phyloP scores from a whole-genome alignment of 331 rosid genomes.

The Acacia concinna region DNA sequence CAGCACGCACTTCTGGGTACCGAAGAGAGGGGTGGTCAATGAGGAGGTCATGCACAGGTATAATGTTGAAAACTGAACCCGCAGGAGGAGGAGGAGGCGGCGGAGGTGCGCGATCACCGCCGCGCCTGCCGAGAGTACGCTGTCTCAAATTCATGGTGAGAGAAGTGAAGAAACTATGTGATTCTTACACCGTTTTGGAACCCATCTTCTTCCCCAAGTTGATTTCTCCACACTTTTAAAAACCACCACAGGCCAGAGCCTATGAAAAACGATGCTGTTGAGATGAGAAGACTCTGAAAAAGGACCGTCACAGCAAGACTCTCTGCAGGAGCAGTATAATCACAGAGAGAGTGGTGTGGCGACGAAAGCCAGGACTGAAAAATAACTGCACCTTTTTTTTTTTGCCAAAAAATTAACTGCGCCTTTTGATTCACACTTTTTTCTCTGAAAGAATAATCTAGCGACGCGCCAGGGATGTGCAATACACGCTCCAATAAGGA shows the following conservation, averaged over 20 bases:
- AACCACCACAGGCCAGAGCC: neutral
- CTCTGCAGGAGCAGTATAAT: too few species aligned
- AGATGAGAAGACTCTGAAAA: neutral
- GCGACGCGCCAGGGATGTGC: slow-evolving; percentile 18
- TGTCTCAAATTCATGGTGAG: slow-evolving; percentile 38
- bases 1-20: slow-evolving; percentile 84
- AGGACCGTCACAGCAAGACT: neutral
- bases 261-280: neutral
- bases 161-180: neutral
- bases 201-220: slow-evolving; percentile 23
- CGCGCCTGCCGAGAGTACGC: slow-evolving; percentile 35
- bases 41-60: slow-evolving; percentile 72
- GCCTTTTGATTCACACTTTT: neutral
- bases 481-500: slow-evolving; percentile 15
- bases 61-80: slow-evolving; percentile 62
- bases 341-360: neutral
- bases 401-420: slow-evolving; percentile 39
- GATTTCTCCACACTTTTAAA: slow-evolving; percentile 1
- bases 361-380: neutral
- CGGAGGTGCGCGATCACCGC: slow-evolving; percentile 8
- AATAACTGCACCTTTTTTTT: slow-evolving; percentile 21
- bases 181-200: slow-evolving; percentile 2
- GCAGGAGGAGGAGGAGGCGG: slow-evolving; percentile 31
- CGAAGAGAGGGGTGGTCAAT: slow-evolving; percentile 85
- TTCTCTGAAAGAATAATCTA: neutral